Evolutionary conservation across 2,329 filamentous ascomycete species (phyloP), one percentile per base, ranked within the genome.

Genomic region (Gaeumannomyces tritici): DNA sequence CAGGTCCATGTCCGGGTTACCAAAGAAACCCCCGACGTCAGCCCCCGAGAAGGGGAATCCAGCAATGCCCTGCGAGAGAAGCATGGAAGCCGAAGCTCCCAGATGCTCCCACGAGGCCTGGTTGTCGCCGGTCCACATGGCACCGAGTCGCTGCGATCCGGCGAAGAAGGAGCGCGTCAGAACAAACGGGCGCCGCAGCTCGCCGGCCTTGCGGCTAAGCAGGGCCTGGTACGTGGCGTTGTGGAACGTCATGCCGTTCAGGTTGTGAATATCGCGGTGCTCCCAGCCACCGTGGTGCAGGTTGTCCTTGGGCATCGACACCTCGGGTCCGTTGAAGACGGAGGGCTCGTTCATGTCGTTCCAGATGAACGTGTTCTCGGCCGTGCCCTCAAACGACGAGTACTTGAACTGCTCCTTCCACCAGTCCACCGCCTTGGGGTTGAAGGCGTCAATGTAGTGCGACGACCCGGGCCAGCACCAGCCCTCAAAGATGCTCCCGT

Each of bases 301-400:
- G 73, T 99, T 99, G 79, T 99, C 95, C 76, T 97, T 97, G 65
- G 95, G 95, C 93, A 98, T 98, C 6, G 93, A 98, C 3, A 92
- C 96, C 75, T 99, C 95, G 0, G 95, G 95, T 0, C 95, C 95
- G 73, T 98, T 98, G 80, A 99, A 99, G 1, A 99, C 95, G 0
- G 95, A 98, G 0, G 95, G 95, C 77, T 99, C 95, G 72, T 97
- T 98, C 95, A 99, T 99, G 74, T 99, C 95, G 74, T 99, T 99
- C 95, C 95, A 99, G 69, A 99, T 86, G 75, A 91, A 97, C 0
- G 91, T 88, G 74, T 98, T 99, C 66, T 88, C 81, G 69, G 88
- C 83, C 1, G 91, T 91, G 59, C 92, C 93, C 74, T 91, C 90
- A 82, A 97, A 99, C 55, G 78, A 83, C 72, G 91, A 87, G 67